Base-by-base conservation (phyloP, 495 filamentous ascomycete species). In the Penicillium ucsense region DNA sequence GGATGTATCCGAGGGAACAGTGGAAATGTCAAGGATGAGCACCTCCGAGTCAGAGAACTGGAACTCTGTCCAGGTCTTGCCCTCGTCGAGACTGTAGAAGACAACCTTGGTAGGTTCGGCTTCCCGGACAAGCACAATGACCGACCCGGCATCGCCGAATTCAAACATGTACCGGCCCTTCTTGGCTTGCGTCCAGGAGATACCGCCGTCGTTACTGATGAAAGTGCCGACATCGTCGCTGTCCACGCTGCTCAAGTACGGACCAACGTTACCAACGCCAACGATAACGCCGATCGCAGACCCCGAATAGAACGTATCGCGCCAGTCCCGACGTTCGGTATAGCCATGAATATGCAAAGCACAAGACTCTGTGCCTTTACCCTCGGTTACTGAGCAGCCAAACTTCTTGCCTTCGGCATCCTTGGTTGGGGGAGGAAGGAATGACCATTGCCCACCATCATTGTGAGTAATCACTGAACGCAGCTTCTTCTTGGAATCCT, bases 391-490 rank as follows among this genome's bases (percentile, higher is more conserved):
- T 20, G 73, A 70, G 73, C 92, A 97, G 6, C 70, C 64, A 52
- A 83, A 90, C 4, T 67, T 58, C 45, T 88, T 85, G 41, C 78
- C 80, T 20, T 92, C 78, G 4, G 76, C 73, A 52, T 94, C 86
- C 46, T 75, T 70, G 8, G 65, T 55, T 0, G 83, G 88, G 6
- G 88, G 80, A n/a, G 75, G 50, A 3, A 97, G 64, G 35, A 80
- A 78, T 38, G 69, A 70, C 92, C 92, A 99, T 54, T 87, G 75
- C 9, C 84, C 84, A 36, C 92, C 92, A 59, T 97, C 92, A 61
- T 95, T 97, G 68, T 97, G 94, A 5, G 88, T 94, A 48, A 97
- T 95, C 73, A 84, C 80, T 30, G 84, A 89, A 64, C 85, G 85
- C 34, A 95, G 72, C 60, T 82, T 86, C 75, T 99, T 97, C 37